Percentiles rank a stretch among this genome's conserved stretches.
Conservation (phyloP, 2,329 filamentous ascomycete genomes). For the Torrubiella hemipterigena region DNA sequence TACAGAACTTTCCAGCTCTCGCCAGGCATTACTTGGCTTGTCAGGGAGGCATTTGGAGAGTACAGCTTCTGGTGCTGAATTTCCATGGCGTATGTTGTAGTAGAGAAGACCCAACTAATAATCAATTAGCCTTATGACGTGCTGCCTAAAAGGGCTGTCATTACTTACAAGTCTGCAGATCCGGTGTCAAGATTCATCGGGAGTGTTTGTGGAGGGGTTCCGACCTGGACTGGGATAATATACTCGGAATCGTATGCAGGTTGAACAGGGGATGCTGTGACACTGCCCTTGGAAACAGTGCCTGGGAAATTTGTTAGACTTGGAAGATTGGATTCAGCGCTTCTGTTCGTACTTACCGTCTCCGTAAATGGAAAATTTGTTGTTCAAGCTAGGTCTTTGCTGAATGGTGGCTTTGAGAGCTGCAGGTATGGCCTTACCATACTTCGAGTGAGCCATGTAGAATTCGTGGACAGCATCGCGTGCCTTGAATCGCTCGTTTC, state of each 20-base stretch:
- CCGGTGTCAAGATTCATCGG: conserved; percentile 60
- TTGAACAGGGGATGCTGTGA: too few species aligned
- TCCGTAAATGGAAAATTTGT: conserved; percentile 9
- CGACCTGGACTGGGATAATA: conserved; percentile 50
- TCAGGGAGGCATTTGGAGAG: conserved; percentile 30
- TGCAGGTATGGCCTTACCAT: conserved; percentile 17
- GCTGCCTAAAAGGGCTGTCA: background rate
- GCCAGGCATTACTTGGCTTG: conserved; percentile 26
- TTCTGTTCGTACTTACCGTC: conserved; percentile 5
- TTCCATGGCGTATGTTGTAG: conserved; percentile 34
- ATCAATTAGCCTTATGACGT: too few species aligned
- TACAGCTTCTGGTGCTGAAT: conserved; percentile 45
- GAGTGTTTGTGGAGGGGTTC: conserved; percentile 41
- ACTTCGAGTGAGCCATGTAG: conserved; percentile 23
- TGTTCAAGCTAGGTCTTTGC: conserved; percentile 11
- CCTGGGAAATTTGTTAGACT: conserved; percentile 6
- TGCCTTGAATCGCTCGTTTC: conserved; percentile 20
- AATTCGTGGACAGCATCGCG: conserved; percentile 19
- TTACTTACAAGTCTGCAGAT: conserved; percentile 33
- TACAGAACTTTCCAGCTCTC: conserved; percentile 49
- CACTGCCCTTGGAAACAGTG: too few species aligned
- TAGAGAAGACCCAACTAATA: conserved; percentile 61
- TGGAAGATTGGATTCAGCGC: too few species aligned
- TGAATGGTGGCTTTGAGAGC: conserved; percentile 13
- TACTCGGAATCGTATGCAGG: conserved; percentile 48